Evolutionary conservation across 192 early-diverging fungal genomes (phyloP), one percentile per base, ranked within the genome.

Genomic region (Podila clonocystis): DNA sequence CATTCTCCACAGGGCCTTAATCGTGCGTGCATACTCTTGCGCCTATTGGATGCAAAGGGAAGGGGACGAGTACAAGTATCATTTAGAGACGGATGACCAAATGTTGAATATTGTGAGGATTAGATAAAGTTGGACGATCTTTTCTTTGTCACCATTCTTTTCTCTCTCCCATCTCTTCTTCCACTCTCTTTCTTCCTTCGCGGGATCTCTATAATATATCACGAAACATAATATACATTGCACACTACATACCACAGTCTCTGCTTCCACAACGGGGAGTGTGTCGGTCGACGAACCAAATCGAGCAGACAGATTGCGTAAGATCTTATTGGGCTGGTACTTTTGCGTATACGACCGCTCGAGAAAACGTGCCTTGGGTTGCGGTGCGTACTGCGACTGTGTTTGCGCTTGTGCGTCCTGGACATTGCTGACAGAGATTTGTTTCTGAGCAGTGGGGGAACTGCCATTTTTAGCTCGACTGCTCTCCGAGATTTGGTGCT

Each of bases 1-100:
- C 70, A 80, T 73, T 22, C 67, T 61, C 77, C 77, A 80, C 52
- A 80, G 45, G 15, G 70, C 67, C 66, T 80, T 80, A 61, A 80
- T 72, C 6, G 77, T 73, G 29, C 77, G 36, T 50, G 77, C 77
- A 62, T 80, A 80, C 41, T 80, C 77, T 69, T 80, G 77, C 6
- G 77, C 77, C 77, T 80, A 45, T 7, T 68, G 19, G 19, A 50
- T 13, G 24, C 50, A 2, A 19, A 29, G 49, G 13, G 33, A 38
- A 3, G 26, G 22, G 24, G 9, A n/a, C 15, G 26, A 22, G 22
- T 12, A 38, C 9, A 22, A 6, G 8, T 65, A 29, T 48, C 34
- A 29, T 34, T 24, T 17, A 64, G 63, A 19, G 17, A 50, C 34
- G 34, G 34, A 36, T 36, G 34, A 36, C 34, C 34, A 36, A 36